Conservation (phyloP, 371 early-diverging fungal species). For the Mortierella sp. region DNA sequence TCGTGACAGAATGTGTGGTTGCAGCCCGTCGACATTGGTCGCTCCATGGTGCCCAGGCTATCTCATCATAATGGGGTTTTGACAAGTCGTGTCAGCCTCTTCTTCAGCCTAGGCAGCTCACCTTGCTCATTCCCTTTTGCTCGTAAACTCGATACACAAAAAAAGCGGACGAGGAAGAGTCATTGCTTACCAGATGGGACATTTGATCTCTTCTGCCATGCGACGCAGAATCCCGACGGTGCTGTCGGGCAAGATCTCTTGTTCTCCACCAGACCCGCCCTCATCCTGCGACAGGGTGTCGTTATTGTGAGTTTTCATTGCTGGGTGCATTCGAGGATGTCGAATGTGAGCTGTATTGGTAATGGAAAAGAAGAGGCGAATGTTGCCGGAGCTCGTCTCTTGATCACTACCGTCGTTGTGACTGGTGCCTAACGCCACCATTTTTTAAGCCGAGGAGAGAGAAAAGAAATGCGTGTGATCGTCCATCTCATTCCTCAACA, state of each 20-base stretch:
- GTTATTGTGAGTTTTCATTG: neutral
- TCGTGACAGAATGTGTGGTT: slow-evolving; percentile 53
- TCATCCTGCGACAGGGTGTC: neutral
- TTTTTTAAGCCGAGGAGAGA: neutral
- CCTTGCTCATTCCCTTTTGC: neutral
- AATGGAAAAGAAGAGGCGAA: neutral
- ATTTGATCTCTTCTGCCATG: slow-evolving; percentile 58
- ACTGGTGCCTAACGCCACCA: neutral
- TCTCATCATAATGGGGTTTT: neutral
- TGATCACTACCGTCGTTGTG: neutral
- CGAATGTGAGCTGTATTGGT: neutral
- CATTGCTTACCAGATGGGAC: slow-evolving; percentile 50
- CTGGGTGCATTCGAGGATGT: slow-evolving; percentile 24
- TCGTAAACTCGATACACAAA: neutral
- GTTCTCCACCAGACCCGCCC: neutral
- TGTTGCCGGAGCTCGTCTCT: neutral
- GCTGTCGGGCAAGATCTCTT: slow-evolving; percentile 47
- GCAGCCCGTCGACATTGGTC: slow-evolving; percentile 46
- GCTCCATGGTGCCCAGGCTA: slow-evolving; percentile 45
- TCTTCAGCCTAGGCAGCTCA: neutral
- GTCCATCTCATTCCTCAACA: slow-evolving; percentile 10
- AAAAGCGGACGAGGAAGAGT: neutral
- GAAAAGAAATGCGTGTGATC: neutral
- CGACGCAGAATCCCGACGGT: slow-evolving; percentile 46
- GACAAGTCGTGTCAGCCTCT: neutral